Conservation (phyloP, 2,329 filamentous ascomycete species). For the Pseudocercospora fijiensis region DNA sequence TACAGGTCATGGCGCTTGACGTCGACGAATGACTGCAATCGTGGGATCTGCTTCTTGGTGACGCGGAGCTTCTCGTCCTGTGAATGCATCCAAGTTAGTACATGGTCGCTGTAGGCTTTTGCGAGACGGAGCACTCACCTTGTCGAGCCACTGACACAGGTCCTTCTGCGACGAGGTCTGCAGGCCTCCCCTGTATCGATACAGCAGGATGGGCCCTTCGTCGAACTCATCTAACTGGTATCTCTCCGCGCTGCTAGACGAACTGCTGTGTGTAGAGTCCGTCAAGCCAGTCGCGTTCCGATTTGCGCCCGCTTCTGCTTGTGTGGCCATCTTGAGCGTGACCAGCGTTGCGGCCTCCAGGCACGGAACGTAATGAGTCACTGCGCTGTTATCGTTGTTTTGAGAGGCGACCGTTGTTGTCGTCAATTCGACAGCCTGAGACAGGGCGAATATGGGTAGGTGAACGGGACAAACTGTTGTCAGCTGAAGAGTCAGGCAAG, state of each 20-base stretch:
- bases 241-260: constrained; percentile 41
- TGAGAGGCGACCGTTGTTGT: constrained; percentile 17
- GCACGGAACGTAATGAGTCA: constrained; percentile 20
- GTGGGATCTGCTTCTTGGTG: constrained; percentile 49
- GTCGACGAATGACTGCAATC: constrained; percentile 48
- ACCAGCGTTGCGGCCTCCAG: constrained; percentile 21
- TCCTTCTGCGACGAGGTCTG: constrained; percentile 47
- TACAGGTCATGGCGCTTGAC: constrained; percentile 50
- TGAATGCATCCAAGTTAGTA: constrained; percentile 3
- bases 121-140: constrained; percentile 26
- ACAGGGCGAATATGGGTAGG: constrained; percentile 18
- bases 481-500: constrained; percentile 28
- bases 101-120: background rate
- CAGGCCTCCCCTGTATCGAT: constrained; percentile 45
- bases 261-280: constrained; percentile 44
- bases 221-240: constrained; percentile 48
- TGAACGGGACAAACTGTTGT: constrained; percentile 13
- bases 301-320: constrained; percentile 21
- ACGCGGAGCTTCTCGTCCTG: constrained; percentile 46
- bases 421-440: constrained; percentile 24
- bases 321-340: constrained; percentile 18
- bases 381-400: constrained; percentile 8
- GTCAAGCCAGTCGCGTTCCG: constrained; percentile 44
- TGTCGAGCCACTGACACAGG: constrained; percentile 43
- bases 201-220: constrained; percentile 47